phyloP scores from a whole-genome alignment of 2,329 filamentous ascomycete species.

The Ilyonectria robusta region DNA sequence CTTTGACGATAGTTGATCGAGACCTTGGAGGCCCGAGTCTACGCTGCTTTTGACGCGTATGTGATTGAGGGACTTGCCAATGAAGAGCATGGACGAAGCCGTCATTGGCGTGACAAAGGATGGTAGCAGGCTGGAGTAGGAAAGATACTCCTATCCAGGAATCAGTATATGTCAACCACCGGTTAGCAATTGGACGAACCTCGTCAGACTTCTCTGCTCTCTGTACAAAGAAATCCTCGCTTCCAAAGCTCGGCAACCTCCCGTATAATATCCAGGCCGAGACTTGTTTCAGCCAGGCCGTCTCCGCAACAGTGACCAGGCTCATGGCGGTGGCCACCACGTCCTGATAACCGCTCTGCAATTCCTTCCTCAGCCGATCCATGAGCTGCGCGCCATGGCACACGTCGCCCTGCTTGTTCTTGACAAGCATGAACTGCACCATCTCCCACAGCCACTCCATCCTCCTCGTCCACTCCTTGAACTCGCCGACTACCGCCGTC shows the following conservation, averaged over 20 bases:
- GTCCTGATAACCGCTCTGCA: conserved; percentile 90
- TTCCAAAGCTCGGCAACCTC: conserved; percentile 81
- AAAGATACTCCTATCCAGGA: conserved; percentile 66
- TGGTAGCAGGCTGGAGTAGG: conserved; percentile 76
- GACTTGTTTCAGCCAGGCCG: conserved; percentile 91
- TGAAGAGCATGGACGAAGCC: conserved; percentile 88
- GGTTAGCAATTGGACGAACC: conserved; percentile 46
- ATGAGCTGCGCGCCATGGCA: conserved; percentile 83
- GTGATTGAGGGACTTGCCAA: conserved; percentile 90
- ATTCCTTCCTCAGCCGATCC: conserved; percentile 79
- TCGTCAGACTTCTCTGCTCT: conserved; percentile 59
- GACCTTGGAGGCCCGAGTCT: conserved; percentile 62
- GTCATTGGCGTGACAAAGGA: conserved; percentile 83
- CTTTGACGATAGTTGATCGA: conserved; percentile 77
- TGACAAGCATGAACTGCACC: conserved; percentile 74
- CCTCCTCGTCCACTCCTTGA: conserved; percentile 86
- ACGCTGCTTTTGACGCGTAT: conserved; percentile 72
- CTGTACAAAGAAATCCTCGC: conserved; percentile 89
- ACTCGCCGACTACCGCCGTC: conserved; percentile 86
- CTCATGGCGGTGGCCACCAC: conserved; percentile 83
- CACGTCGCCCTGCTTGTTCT: conserved; percentile 50
- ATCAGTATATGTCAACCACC: conserved; percentile 22
- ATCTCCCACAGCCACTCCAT: conserved; percentile 90
- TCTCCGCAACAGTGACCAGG: conserved; percentile 84
- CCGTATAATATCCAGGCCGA: conserved; percentile 94